Evolutionary conservation across 371 early-diverging fungal genomes (phyloP).

Genomic region (Mortierella polycephala): DNA sequence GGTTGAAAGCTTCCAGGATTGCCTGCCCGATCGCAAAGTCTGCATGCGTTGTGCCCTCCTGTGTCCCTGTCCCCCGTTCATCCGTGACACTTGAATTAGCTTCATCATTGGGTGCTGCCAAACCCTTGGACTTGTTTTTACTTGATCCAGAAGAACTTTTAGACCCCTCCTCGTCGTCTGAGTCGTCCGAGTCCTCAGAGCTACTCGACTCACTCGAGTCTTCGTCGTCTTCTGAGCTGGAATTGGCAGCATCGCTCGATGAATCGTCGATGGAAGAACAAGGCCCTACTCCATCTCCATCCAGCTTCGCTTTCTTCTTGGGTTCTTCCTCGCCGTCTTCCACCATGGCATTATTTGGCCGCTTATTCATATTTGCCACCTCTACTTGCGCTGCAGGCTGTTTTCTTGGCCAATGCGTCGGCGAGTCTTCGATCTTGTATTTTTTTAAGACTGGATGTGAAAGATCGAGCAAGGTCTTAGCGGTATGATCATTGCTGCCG

Average conservation of each 20-base stretch:
- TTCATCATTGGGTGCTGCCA: not conserved
- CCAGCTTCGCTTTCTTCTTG: not conserved
- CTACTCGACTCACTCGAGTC: conserved; percentile 1
- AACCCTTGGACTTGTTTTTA: not conserved
- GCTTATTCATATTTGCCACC: conserved; percentile 1
- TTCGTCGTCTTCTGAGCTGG: conserved; percentile 17
- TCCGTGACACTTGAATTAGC: not conserved
- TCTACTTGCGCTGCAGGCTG: not conserved
- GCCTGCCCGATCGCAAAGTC: conserved; percentile 34
- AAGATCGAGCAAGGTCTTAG: not conserved
- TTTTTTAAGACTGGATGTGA: conserved; percentile 15
- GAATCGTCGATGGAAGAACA: conserved; percentile 8
- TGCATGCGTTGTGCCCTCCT: not conserved
- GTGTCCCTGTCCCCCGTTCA: not conserved
- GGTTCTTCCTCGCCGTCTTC: conserved; percentile 5
- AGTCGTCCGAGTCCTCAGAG: conserved; percentile 23
- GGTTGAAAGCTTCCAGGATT: conserved; percentile 41
- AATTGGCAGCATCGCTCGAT: conserved; percentile 15
- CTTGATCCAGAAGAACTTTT: not conserved
- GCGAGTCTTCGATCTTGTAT: conserved; percentile 41
- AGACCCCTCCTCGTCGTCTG: conserved; percentile 8
- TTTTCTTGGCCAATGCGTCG: conserved; percentile 24
- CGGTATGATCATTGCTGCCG: too few species aligned
- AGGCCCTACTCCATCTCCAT: conserved; percentile 3
- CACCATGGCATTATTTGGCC: not conserved